Evolutionary conservation across 2,329 filamentous ascomycete species (phyloP), one percentile per base, ranked within the genome.

Genomic region (Aurifilum marmelostoma): DNA sequence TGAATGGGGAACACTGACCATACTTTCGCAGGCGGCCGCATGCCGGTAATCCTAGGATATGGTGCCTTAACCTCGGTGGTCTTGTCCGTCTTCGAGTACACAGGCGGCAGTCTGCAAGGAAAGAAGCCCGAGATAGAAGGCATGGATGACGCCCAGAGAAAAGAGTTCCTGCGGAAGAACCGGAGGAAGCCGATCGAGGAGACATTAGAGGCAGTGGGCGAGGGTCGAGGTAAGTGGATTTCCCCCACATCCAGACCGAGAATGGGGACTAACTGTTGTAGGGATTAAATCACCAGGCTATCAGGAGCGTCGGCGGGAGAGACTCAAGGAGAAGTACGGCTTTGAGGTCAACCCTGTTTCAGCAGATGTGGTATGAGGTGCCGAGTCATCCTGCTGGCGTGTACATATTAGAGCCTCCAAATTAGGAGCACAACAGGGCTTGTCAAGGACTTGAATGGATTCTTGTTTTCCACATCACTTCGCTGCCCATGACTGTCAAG

Each of bases 291-390:
- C 88, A 54, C 90, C 92, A 21, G 93, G 93, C 65, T 97, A 96
- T 78, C 91, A 92, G 75, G 92, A 97, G 84, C 87, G 94, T 80
- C 89, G 94, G 79, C 88, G 89, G 73, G 85, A 94, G 83, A 87
- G 92, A 75, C 86, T 97, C 79, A 90, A 92, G 87, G 90, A 93
- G 81, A 92, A 90, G 80, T 97, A 97, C 77, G 93, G 94, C 69
- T 88, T 97, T 76, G 93, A 97, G 73, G 89, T 97, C 76, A 88
- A 91, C 76, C 87, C 89, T 67, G 87, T 90, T 73, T 86, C 80
- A 69, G 83, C 85, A 58, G 82, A 87, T 58, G 67, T 60, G 60
- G 63, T 61, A 67, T 71, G 66, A 72, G n/a, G 75, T 71, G 75
- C 63, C 50, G 34, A 39, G 29, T 12, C 61, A 65, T 63, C 50